phyloP scores from a whole-genome alignment of 805 yeast genomes.

The Candida palmyrensis region DNA sequence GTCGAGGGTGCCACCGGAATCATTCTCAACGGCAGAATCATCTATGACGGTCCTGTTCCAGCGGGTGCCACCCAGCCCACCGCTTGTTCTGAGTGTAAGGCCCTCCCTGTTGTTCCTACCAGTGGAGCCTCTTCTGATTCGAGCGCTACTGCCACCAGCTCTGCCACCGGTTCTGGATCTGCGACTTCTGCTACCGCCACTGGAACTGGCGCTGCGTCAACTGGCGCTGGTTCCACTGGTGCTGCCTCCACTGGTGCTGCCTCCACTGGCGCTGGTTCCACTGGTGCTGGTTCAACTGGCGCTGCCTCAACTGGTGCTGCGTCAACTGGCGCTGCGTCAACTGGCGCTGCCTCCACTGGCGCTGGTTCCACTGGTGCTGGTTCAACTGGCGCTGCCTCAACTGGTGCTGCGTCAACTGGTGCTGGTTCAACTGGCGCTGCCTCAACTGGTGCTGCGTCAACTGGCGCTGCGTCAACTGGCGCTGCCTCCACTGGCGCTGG shows the following conservation, averaged over 20 bases:
- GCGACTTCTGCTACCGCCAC: neutral
- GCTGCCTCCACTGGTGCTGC: neutral
- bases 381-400: slow-evolving; percentile 1
- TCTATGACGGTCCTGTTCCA: slow-evolving; percentile 4
- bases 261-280: neutral
- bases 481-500: slow-evolving; percentile 1
- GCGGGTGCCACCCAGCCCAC: no score
- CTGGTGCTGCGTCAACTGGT: slow-evolving; percentile 5
- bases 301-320: neutral
- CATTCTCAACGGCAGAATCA: slow-evolving; percentile 1
- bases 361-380: slow-evolving; percentile 1
- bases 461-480: slow-evolving; percentile 1
- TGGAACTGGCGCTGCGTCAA: neutral
- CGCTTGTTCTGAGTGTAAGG: no score
- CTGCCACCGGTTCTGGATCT: neutral
- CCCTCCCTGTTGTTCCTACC: no score
- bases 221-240: neutral
- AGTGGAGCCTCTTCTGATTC: no score
- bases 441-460: slow-evolving; percentile 2
- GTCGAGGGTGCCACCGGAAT: slow-evolving; percentile 5
- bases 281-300: neutral
- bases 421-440: slow-evolving; percentile 3
- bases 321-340: neutral
- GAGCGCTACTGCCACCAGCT: neutral
- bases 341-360: neutral